Evolutionary conservation across 768 basidiomycete genomes (phyloP).

Genomic region (Lentinus brumalis): DNA sequence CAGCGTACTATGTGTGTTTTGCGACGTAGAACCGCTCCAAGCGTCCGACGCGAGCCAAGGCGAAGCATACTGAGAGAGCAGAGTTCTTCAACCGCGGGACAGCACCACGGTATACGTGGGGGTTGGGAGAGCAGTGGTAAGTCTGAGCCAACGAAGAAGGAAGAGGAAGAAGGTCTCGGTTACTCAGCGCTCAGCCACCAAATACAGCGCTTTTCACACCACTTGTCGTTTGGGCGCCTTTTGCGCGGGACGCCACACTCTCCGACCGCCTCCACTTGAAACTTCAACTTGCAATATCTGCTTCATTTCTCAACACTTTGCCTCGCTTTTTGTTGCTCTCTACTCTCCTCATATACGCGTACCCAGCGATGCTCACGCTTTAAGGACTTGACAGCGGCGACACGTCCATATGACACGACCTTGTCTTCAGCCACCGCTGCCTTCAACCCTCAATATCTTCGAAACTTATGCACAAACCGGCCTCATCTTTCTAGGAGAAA

Average conservation of each 20-base stretch:
- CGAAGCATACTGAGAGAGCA: constrained; percentile 21
- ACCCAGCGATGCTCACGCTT: no score
- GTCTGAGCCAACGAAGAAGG: not conserved
- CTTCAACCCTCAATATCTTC: no score
- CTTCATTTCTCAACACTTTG: no score
- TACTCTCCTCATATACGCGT: no score
- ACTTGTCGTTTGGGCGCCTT: not conserved
- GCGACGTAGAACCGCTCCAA: constrained; percentile 12
- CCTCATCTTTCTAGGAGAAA: no score
- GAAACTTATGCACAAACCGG: no score
- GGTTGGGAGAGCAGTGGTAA: not conserved
- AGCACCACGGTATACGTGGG: not conserved
- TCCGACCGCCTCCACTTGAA: no score
- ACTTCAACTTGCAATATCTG: no score
- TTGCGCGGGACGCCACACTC: not conserved
- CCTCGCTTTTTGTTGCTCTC: no score
- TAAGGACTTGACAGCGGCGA: no score
- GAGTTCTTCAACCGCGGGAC: not conserved
- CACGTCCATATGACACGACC: no score
- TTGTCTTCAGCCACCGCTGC: no score
- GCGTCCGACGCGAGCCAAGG: constrained; percentile 9
- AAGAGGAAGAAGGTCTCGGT: not conserved
- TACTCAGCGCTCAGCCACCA: not conserved
- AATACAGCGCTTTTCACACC: not conserved
- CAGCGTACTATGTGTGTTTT: constrained; percentile 23